These are phyloP conservation scores for Aureococcus anophagefferens DNA, from an alignment of 108 stramenopile species.

Conservation along the genomic window DNA sequence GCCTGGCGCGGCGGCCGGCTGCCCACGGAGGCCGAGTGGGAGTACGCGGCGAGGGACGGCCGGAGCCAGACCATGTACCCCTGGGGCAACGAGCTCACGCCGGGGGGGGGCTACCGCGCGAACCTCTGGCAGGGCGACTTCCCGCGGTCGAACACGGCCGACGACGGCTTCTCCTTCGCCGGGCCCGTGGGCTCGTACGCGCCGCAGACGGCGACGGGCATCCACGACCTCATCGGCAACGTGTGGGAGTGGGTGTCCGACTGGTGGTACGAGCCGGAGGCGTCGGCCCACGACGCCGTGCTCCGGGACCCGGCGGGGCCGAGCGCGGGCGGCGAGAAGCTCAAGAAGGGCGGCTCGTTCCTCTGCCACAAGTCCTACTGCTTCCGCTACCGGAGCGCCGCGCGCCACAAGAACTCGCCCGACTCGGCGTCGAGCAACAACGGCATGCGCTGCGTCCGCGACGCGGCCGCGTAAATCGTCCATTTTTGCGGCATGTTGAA, in stretches of 20 bases:
- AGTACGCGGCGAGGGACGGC: slow-evolving; percentile 34
- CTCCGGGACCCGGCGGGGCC: slow-evolving; percentile 18
- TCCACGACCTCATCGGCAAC: slow-evolving; percentile 41
- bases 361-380: slow-evolving; percentile 46
- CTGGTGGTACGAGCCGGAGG: slow-evolving; percentile 14
- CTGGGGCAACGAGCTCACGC: slow-evolving; percentile 33
- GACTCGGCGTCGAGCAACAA: slow-evolving; percentile 38
- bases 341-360: slow-evolving; percentile 48
- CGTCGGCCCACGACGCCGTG: background rate
- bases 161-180: slow-evolving; percentile 33
- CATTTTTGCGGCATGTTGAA: no score
- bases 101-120: slow-evolving; percentile 25
- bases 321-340: slow-evolving; percentile 20
- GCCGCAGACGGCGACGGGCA: slow-evolving; percentile 38
- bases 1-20: slow-evolving; percentile 31
- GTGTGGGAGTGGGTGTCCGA: slow-evolving; percentile 49
- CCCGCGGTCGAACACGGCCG: slow-evolving; percentile 25
- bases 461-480: no score
- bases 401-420: slow-evolving; percentile 29
- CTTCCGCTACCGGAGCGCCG: slow-evolving; percentile 41
- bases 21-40: slow-evolving; percentile 52
- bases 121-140: slow-evolving; percentile 49
- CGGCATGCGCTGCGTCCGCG: slow-evolving; percentile 43
- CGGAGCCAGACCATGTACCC: slow-evolving; percentile 23
- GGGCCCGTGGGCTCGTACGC: slow-evolving; percentile 36